Conservation (phyloP, 2,329 filamentous ascomycete genomes). For the Reticulascus tulasneorum region DNA sequence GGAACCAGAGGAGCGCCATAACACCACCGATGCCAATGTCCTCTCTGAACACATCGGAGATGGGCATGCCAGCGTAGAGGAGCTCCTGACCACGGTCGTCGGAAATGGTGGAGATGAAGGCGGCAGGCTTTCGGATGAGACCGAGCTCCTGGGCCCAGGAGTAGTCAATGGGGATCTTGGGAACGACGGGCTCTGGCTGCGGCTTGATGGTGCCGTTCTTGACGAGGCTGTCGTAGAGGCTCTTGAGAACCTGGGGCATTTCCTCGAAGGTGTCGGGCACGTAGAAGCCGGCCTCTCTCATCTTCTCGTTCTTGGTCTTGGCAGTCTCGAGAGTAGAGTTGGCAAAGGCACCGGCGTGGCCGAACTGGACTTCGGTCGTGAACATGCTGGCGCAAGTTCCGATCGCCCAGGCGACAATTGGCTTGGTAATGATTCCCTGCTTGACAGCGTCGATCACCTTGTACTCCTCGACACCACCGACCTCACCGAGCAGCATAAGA, state of each 20-base stretch:
- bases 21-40: conserved; percentile 99
- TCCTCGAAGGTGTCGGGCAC: conserved; percentile 98
- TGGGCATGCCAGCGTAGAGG: conserved; percentile 97
- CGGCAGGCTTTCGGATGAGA: conserved; percentile 98
- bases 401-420: conserved; percentile 98
- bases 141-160: conserved; percentile 99
- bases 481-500: conserved; percentile 90
- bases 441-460: conserved; percentile 98
- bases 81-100: conserved; percentile 99
- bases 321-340: conserved; percentile 99
- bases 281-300: conserved; percentile 91
- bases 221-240: conserved; percentile 86
- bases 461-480: conserved; percentile 99
- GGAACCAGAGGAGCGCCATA: conserved; percentile 99
- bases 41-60: conserved; percentile 99
- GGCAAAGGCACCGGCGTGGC: conserved; percentile 96
- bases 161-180: conserved; percentile 99
- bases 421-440: conserved; percentile 92
- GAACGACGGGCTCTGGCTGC: conserved; percentile 82
- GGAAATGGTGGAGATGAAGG: conserved; percentile 99
- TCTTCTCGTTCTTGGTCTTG: conserved; percentile 91
- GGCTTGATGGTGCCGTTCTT: conserved; percentile 80
- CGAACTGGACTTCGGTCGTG: conserved; percentile 99
- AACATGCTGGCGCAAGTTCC: conserved; percentile 99
- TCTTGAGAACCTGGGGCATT: conserved; percentile 70